Percentiles rank a stretch among this genome's conserved stretches.
Evolutionary conservation across 192 early-diverging fungal species (phyloP).

Genomic region (Umbelopsis sp.): DNA sequence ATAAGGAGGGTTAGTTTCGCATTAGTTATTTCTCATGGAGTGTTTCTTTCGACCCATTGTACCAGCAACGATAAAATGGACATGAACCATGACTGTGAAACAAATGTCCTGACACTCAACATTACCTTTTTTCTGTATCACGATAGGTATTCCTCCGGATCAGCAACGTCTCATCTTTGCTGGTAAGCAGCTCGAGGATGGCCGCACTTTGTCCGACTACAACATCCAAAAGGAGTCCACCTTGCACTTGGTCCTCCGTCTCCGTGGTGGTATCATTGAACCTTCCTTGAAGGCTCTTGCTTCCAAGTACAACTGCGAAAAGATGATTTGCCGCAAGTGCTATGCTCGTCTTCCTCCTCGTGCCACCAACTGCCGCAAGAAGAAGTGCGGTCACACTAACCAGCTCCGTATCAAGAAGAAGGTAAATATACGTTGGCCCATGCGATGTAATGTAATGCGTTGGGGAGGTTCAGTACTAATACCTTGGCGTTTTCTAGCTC

Average conservation of each 20-base stretch:
- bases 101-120: background rate
- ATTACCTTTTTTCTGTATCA: background rate
- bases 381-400: constrained; percentile 99
- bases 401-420: constrained; percentile 99
- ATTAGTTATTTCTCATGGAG: background rate
- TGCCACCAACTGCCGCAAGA: constrained; percentile 99
- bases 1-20: constrained; percentile 50
- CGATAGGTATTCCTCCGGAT: constrained; percentile 91
- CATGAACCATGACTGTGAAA: too few relatives aligned
- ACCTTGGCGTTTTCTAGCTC: background rate
- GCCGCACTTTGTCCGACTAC: constrained; percentile 97
- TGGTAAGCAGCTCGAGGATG: constrained; percentile 99
- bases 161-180: constrained; percentile 99
- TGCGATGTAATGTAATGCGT: background rate
- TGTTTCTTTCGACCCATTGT: background rate
- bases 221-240: constrained; percentile 99
- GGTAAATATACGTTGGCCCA: constrained; percentile 47
- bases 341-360: constrained; percentile 99
- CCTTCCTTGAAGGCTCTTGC: constrained; percentile 98
- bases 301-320: constrained; percentile 99
- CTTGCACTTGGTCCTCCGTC: constrained; percentile 94
- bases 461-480: background rate
- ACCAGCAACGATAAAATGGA: too few relatives aligned
- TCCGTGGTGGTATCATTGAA: constrained; percentile 98
- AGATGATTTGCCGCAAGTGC: constrained; percentile 99